phyloP scores from a whole-genome alignment of 139 green algal genomes.

The Micromonas pusilla region DNA sequence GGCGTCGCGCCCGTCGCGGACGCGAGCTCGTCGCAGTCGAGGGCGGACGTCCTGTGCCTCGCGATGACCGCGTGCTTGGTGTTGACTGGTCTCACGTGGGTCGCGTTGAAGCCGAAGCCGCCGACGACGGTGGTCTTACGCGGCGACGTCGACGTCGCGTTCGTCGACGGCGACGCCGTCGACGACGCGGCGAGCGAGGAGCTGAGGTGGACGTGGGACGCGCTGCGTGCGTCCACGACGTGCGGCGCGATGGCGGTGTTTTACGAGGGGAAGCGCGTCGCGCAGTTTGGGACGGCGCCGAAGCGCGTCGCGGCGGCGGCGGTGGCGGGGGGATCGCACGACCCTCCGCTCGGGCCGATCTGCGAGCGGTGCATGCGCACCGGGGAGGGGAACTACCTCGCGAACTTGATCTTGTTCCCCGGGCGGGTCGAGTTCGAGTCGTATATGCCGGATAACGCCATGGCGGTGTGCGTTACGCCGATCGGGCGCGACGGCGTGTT shows the following conservation, averaged over 20 bases:
- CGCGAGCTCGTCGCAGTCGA: slow-evolving; percentile 56
- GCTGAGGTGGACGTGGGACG: slow-evolving; percentile 22
- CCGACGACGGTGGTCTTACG: slow-evolving; percentile 42
- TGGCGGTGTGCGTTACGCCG: slow-evolving; percentile 65
- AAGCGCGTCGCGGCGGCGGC: background rate
- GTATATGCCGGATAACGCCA: slow-evolving; percentile 66
- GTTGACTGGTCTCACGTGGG: slow-evolving; percentile 85
- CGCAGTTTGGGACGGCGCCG: background rate
- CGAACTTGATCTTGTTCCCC: slow-evolving; percentile 84
- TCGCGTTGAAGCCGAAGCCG: slow-evolving; percentile 57
- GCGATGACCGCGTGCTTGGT: slow-evolving; percentile 69
- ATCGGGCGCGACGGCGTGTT: slow-evolving; percentile 60
- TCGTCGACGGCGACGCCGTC: background rate
- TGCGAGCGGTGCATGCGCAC: background rate
- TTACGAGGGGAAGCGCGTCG: background rate
- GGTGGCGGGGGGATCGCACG: background rate
- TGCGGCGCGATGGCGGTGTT: background rate
- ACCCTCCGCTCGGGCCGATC: background rate
- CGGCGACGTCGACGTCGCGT: slow-evolving; percentile 34
- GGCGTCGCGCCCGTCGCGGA: slow-evolving; percentile 33
- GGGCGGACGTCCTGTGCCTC: slow-evolving; percentile 79
- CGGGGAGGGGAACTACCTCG: slow-evolving; percentile 69
- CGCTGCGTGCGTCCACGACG: background rate
- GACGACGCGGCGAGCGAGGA: background rate
- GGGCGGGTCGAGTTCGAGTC: slow-evolving; percentile 45